phyloP scores from a whole-genome alignment of 164 flowering plant genomes.

The Vitis riparia region DNA sequence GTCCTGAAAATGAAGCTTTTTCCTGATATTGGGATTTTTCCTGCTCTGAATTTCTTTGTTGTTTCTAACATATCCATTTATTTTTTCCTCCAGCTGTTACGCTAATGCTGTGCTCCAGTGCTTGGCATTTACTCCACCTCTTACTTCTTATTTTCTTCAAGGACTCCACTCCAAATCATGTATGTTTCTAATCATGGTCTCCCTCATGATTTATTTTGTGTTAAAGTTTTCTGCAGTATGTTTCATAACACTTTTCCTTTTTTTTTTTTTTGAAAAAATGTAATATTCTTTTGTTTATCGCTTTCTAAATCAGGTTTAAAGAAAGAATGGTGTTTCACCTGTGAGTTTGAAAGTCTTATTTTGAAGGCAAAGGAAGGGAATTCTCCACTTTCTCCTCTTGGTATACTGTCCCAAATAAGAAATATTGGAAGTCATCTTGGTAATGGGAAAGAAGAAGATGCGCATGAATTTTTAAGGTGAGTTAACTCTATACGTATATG shows the following conservation, averaged over 20 bases:
- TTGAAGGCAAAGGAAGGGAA: conserved; percentile 65
- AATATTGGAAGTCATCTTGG: conserved; percentile 63
- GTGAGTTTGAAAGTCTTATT: conserved; percentile 81
- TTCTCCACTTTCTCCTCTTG: conserved; percentile 67
- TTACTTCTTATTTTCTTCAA: conserved; percentile 82
- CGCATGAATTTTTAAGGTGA: conserved; percentile 94
- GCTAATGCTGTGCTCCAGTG: conserved; percentile 98
- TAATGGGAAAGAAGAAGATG: conserved; percentile 85
- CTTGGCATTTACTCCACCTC: conserved; percentile 90
- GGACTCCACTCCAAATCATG: conserved; percentile 77
- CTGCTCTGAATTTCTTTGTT: background rate
- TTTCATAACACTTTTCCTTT: background rate
- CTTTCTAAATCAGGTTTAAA: conserved; percentile 49
- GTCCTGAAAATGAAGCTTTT: background rate
- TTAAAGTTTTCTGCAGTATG: conserved; percentile 1
- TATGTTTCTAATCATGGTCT: conserved; percentile 30
- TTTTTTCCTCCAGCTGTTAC: conserved; percentile 74
- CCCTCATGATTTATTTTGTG: background rate
- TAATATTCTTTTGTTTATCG: background rate
- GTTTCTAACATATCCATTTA: conserved; percentile 7
- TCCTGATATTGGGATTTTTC: too few relatives aligned
- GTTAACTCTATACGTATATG: background rate
- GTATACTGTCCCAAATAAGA: conserved; percentile 62
- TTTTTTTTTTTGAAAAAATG: background rate
- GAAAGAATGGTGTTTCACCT: conserved; percentile 84